phyloP scores from a whole-genome alignment of 108 stramenopile species.

The Fragilaria crotonensis region DNA sequence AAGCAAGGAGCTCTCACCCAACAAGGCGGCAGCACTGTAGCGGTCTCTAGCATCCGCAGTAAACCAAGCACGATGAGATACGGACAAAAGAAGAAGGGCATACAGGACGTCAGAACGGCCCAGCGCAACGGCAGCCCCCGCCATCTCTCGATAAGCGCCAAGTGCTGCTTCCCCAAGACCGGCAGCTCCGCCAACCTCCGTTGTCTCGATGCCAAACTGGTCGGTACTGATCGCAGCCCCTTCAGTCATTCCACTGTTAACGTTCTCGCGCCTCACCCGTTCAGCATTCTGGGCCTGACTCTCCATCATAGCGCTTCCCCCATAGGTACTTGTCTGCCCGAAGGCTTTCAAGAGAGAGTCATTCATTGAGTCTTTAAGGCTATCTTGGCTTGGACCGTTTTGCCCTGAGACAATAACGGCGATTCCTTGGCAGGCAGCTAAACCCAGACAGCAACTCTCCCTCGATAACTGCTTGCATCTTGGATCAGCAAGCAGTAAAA shows the following conservation, averaged over 20 bases:
- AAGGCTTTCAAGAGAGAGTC: conserved; percentile 57
- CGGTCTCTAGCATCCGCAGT: conserved; percentile 26
- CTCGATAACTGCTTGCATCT: conserved; percentile 75
- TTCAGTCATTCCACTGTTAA: conserved; percentile 1
- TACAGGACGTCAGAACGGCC: conserved; percentile 71
- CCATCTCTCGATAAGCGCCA: conserved; percentile 82
- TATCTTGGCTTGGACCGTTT: background rate
- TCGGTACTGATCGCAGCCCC: background rate
- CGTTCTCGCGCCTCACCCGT: conserved; percentile 21
- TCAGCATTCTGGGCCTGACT: conserved; percentile 45
- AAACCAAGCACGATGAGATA: conserved; percentile 68
- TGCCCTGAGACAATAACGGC: conserved; percentile 9
- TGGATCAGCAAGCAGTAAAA: conserved; percentile 59
- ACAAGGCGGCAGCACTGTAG: conserved; percentile 54
- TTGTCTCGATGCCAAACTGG: conserved; percentile 16
- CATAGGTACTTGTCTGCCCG: conserved; percentile 74
- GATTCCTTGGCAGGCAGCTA: conserved; percentile 71
- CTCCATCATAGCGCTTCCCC: conserved; percentile 75
- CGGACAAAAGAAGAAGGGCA: conserved; percentile 62
- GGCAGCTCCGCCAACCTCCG: conserved; percentile 68
- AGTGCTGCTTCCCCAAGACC: conserved; percentile 76
- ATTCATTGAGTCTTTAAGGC: conserved; percentile 32
- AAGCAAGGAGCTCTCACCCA: conserved; percentile 37
- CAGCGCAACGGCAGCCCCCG: conserved; percentile 50
- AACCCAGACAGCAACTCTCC: conserved; percentile 73